Percentiles rank a stretch among this genome's conserved stretches.
Conservation (phyloP, 192 early-diverging fungal genomes). For the Linnemannia schmuckeri region DNA sequence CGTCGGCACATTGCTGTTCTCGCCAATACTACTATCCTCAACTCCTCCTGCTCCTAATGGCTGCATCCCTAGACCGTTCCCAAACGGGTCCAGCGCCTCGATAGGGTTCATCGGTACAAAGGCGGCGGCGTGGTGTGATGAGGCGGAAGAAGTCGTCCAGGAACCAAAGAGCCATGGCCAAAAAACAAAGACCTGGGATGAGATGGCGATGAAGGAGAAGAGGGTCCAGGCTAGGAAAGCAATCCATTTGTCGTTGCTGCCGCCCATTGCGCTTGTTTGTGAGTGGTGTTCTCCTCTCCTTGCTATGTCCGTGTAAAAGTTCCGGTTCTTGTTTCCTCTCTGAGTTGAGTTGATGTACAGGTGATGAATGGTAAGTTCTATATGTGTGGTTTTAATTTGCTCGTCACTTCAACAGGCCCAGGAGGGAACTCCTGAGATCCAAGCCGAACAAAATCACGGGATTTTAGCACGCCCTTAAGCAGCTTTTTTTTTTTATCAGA, state of each 20-base stretch:
- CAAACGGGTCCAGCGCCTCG: neutral
- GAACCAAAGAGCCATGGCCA: constrained; percentile 42
- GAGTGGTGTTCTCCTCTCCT: neutral
- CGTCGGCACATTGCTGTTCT: neutral
- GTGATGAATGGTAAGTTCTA: neutral
- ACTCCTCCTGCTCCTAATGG: neutral
- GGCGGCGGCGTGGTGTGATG: neutral
- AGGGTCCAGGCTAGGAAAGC: neutral
- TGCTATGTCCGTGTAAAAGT: neutral
- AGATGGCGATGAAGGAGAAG: constrained; percentile 37
- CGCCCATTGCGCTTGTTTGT: neutral
- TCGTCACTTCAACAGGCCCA: too few species aligned
- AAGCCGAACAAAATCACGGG: neutral
- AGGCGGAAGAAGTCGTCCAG: neutral
- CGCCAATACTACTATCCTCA: neutral
- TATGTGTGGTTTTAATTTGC: neutral
- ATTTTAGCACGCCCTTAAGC: neutral
- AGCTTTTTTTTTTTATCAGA: neutral
- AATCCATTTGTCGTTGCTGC: constrained; percentile 8
- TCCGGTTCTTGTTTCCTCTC: neutral
- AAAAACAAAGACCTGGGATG: constrained; percentile 42
- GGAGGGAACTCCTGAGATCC: neutral
- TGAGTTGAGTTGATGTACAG: neutral
- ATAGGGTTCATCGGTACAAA: neutral
- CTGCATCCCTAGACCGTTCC: neutral